These are phyloP conservation scores for Zygnema cylindricum DNA, from an alignment of 139 green algal species.

Conservation along the genomic window DNA sequence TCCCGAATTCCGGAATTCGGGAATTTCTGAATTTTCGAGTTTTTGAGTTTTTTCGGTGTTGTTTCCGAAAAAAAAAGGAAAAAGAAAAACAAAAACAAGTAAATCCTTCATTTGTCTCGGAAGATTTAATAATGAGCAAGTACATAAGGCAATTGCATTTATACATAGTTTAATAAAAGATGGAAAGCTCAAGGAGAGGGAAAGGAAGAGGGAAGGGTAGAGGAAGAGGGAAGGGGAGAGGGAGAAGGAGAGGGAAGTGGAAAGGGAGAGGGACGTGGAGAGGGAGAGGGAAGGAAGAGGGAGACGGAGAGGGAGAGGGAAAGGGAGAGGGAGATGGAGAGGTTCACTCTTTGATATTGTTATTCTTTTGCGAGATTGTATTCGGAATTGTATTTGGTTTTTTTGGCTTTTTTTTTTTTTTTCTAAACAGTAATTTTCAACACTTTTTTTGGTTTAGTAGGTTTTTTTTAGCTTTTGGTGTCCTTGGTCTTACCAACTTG, in stretches of 20 bases:
- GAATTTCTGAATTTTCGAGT: not conserved
- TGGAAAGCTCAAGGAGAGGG: not conserved
- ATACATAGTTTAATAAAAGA: not conserved
- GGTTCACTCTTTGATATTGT: too few relatives aligned
- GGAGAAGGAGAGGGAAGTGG: not conserved
- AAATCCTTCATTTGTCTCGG: not conserved
- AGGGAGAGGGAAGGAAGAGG: too few relatives aligned
- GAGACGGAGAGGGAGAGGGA: too few relatives aligned
- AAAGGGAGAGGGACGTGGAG: not conserved
- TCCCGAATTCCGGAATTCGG: not conserved
- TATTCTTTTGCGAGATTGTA: too few relatives aligned
- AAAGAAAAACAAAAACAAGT: not conserved
- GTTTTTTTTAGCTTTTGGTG: too few relatives aligned
- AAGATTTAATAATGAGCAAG: too few relatives aligned
- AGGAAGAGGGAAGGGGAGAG: not conserved
- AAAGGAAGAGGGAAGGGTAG: not conserved
- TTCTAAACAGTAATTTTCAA: too few relatives aligned
- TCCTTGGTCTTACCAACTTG: too few relatives aligned
- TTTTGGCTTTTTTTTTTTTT: too few relatives aligned
- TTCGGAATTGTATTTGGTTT: too few relatives aligned
- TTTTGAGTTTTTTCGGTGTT: not conserved
- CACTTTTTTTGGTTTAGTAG: too few relatives aligned
- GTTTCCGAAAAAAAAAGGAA: not conserved
- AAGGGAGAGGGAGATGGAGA: too few relatives aligned
- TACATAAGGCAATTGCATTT: not conserved